These are phyloP conservation scores for Paramecium octaurelia DNA, from an alignment of 73 alveolate species.

Conservation along the genomic window DNA sequence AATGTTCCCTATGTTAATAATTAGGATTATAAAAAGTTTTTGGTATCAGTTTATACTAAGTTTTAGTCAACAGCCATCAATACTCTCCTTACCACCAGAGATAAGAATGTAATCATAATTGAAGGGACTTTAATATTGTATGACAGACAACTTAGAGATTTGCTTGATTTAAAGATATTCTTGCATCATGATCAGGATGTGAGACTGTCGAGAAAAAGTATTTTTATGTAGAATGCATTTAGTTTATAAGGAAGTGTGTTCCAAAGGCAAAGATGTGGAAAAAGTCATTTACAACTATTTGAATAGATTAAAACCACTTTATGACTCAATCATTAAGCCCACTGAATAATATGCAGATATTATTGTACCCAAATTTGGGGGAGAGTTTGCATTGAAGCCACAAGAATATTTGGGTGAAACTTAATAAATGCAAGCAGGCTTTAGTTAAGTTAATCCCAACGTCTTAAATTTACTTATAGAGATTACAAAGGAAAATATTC, in stretches of 20 bases:
- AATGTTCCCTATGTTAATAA: background rate
- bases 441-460: background rate
- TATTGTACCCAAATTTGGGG: slow-evolving; percentile 71
- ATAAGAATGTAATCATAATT: slow-evolving; percentile 69
- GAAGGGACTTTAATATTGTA: slow-evolving; percentile 91
- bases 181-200: slow-evolving; percentile 92
- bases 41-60: background rate
- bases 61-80: background rate
- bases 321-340: slow-evolving; percentile 86
- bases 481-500: background rate
- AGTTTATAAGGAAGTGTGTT: slow-evolving; percentile 29
- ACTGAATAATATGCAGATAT: slow-evolving; percentile 90
- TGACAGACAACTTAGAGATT: slow-evolving; percentile 71
- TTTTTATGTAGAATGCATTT: background rate
- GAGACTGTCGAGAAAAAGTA: slow-evolving; percentile 86
- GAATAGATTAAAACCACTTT: slow-evolving; percentile 88
- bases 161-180: slow-evolving; percentile 84
- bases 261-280: background rate
- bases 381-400: background rate
- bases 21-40: background rate
- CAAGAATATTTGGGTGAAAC: background rate
- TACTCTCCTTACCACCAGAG: background rate
- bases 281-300: background rate
- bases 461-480: background rate
- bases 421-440: background rate